phyloP scores from a whole-genome alignment of 805 yeast species.

The Kodamaea lidongshanica region DNA sequence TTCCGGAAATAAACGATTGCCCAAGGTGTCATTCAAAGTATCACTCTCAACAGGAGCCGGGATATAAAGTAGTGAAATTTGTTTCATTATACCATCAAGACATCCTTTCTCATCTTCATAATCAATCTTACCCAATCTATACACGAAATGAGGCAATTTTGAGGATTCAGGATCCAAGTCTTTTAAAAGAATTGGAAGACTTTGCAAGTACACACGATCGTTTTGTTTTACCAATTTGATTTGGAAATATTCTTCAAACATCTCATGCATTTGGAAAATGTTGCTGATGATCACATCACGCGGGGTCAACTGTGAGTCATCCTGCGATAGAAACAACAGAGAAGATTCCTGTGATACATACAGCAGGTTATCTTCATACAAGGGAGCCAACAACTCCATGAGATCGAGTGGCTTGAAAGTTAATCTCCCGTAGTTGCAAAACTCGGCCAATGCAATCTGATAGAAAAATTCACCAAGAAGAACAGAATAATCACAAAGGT shows the following conservation, averaged over 20 bases:
- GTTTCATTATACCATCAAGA: slow-evolving; percentile 55
- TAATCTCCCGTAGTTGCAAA: slow-evolving; percentile 69
- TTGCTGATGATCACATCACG: slow-evolving; percentile 13
- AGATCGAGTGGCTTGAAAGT: slow-evolving; percentile 19
- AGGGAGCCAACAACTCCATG: slow-evolving; percentile 32
- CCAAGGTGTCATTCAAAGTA: slow-evolving; percentile 36
- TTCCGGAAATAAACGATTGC: slow-evolving; percentile 58
- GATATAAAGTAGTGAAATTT: slow-evolving; percentile 65
- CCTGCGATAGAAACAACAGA: too few relatives aligned
- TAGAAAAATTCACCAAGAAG: slow-evolving; percentile 66
- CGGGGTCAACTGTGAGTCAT: slow-evolving; percentile 7
- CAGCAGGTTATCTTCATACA: slow-evolving; percentile 19
- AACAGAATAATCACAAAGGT: slow-evolving; percentile 74
- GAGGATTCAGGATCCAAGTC: slow-evolving; percentile 56
- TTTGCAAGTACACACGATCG: slow-evolving; percentile 29
- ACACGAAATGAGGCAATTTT: slow-evolving; percentile 64
- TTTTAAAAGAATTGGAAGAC: slow-evolving; percentile 65
- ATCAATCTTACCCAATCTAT: slow-evolving; percentile 54
- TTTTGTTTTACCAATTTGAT: slow-evolving; percentile 26
- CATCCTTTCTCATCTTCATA: slow-evolving; percentile 69
- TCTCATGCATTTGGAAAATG: slow-evolving; percentile 51
- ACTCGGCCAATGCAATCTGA: slow-evolving; percentile 71
- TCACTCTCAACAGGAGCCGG: slow-evolving; percentile 44
- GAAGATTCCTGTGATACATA: neutral
- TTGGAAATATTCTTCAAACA: slow-evolving; percentile 77